A percentile compares a stretch with the other conserved stretches of the same genome.
Evolutionary conservation across 768 basidiomycete genomes (phyloP).

Genomic region (Termitomyces sp.): DNA sequence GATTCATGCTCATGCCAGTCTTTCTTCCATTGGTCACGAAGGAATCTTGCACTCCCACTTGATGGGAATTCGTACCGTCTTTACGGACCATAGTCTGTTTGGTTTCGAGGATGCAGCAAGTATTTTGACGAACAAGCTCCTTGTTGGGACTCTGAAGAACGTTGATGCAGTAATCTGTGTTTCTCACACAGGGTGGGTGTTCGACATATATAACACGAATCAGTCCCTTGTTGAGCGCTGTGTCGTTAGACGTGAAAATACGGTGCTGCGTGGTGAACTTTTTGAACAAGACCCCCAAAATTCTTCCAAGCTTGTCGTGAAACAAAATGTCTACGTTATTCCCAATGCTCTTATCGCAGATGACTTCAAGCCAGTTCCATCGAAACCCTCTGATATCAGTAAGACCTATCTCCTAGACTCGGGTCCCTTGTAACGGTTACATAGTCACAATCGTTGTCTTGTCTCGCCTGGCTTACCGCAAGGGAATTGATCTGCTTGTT

Average conservation of each 20-base stretch:
- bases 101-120: constrained; percentile 97
- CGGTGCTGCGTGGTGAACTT: constrained; percentile 80
- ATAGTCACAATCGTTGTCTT: constrained; percentile 85
- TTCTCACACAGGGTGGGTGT: constrained; percentile 85
- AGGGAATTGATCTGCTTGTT: constrained; percentile 93
- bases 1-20: constrained; percentile 87
- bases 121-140: constrained; percentile 93
- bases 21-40: constrained; percentile 90
- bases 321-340: constrained; percentile 78
- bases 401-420: constrained; percentile 14
- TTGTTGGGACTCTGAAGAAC: constrained; percentile 81
- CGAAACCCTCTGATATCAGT: constrained; percentile 52
- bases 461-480: constrained; percentile 88
- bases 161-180: constrained; percentile 96
- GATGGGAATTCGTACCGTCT: constrained; percentile 84
- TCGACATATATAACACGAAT: neutral
- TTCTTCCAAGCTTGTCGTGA: constrained; percentile 38
- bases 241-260: constrained; percentile 87
- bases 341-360: constrained; percentile 89
- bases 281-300: constrained; percentile 48
- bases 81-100: constrained; percentile 96
- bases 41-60: constrained; percentile 85
- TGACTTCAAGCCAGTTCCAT: constrained; percentile 68
- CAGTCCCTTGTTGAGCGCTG: neutral
- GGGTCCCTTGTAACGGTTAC: neutral